A percentile compares a stretch with the other conserved stretches of the same genome.
Evolutionary conservation across 257 asterid genomes (phyloP).

Genomic region (Nicotiana otophora): DNA sequence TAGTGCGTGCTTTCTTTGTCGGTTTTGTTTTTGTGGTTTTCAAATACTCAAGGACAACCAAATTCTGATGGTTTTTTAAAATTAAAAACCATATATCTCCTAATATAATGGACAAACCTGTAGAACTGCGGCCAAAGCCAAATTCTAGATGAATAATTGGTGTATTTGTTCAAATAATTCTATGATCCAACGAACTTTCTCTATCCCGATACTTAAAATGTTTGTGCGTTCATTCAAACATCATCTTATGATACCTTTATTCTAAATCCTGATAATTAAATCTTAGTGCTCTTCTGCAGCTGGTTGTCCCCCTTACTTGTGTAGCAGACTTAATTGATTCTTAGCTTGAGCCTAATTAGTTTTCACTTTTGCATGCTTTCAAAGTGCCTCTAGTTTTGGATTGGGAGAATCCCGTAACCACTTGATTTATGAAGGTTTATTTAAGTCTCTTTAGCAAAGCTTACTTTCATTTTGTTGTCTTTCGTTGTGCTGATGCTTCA

Average conservation of each 20-base stretch:
- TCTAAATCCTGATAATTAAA: background rate
- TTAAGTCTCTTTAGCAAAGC: constrained; percentile 3
- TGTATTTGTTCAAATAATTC: background rate
- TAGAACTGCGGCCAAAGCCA: background rate
- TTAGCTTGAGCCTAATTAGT: background rate
- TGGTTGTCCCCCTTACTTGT: background rate
- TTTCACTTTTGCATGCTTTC: background rate
- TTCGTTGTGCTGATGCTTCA: background rate
- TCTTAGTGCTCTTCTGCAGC: background rate
- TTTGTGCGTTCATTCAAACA: background rate
- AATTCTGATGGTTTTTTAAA: background rate
- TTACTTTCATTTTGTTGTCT: background rate
- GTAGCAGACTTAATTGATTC: background rate
- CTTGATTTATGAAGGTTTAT: constrained; percentile 6
- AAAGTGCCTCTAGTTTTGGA: background rate
- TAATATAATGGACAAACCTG: background rate
- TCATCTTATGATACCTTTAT: background rate
- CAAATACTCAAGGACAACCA: background rate
- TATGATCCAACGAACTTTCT: background rate
- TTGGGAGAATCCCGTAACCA: background rate
- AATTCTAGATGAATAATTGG: too few relatives aligned
- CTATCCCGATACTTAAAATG: background rate
- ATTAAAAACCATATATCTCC: background rate
- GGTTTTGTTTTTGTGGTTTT: background rate
- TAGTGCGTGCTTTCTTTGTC: background rate